phyloP scores from a whole-genome alignment of 192 early-diverging fungal species.

The Rhizoclosmatium sp. region DNA sequence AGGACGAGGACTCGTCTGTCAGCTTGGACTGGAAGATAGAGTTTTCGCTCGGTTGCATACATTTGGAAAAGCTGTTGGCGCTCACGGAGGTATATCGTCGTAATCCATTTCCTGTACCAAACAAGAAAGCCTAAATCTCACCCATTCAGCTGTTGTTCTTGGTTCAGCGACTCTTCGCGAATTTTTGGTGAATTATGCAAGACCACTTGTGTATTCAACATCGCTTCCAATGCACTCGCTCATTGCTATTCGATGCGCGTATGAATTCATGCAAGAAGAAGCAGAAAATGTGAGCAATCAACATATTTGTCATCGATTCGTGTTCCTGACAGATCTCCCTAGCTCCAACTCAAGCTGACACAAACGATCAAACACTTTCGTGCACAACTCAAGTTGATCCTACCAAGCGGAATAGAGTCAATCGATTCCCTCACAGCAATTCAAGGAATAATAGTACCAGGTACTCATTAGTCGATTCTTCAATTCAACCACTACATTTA shows the following conservation, averaged over 20 bases:
- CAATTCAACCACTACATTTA: slow-evolving; percentile 17
- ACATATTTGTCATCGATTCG: background rate
- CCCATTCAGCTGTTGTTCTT: slow-evolving; percentile 70
- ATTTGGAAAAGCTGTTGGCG: slow-evolving; percentile 83
- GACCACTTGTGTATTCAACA: slow-evolving; percentile 83
- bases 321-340: background rate
- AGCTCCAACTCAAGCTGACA: slow-evolving; percentile 40
- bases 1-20: slow-evolving; percentile 73
- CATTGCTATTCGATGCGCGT: slow-evolving; percentile 71
- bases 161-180: slow-evolving; percentile 66
- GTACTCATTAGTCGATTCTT: slow-evolving; percentile 43
- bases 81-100: slow-evolving; percentile 71
- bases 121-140: background rate
- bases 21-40: slow-evolving; percentile 66
- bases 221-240: slow-evolving; percentile 74
- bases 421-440: slow-evolving; percentile 77
- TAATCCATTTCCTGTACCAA: background rate
- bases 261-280: slow-evolving; percentile 63
- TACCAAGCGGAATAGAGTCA: slow-evolving; percentile 39
- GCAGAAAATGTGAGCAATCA: slow-evolving; percentile 55
- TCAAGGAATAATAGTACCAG: slow-evolving; percentile 78
- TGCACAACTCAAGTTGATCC: slow-evolving; percentile 16
- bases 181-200: slow-evolving; percentile 83
- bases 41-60: slow-evolving; percentile 83
- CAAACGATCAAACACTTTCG: slow-evolving; percentile 63